A percentile compares a stretch with the other conserved stretches of the same genome.
These are phyloP conservation scores for Coniochaeta sp. DNA, from an alignment of 2,329 filamentous ascomycete genomes.

Conservation along the genomic window DNA sequence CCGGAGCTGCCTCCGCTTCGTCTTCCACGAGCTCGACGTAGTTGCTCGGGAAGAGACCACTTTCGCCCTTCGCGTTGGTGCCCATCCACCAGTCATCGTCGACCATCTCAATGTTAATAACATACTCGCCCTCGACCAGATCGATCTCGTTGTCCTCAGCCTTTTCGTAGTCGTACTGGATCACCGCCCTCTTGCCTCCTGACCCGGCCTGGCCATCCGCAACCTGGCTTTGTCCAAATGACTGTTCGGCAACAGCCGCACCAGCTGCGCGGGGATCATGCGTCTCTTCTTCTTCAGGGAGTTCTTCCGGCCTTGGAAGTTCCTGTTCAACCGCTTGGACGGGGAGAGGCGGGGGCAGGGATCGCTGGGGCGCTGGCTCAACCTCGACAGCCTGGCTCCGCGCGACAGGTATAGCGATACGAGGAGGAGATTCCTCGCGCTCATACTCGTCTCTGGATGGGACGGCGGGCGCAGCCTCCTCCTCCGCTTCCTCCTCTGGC, in stretches of 20 bases:
- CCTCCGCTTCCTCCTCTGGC: slow-evolving; percentile 48
- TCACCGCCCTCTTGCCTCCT: slow-evolving; percentile 60
- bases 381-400: slow-evolving; percentile 49
- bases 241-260: slow-evolving; percentile 42
- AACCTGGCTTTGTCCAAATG: slow-evolving; percentile 30
- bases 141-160: slow-evolving; percentile 96
- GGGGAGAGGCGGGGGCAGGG: slow-evolving; percentile 53
- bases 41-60: slow-evolving; percentile 91
- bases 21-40: slow-evolving; percentile 83
- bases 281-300: slow-evolving; percentile 56
- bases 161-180: slow-evolving; percentile 95
- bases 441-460: slow-evolving; percentile 26
- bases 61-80: slow-evolving; percentile 75
- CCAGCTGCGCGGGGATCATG: slow-evolving; percentile 54
- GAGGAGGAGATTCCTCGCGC: slow-evolving; percentile 67
- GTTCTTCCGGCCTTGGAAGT: slow-evolving; percentile 56
- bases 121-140: slow-evolving; percentile 77
- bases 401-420: slow-evolving; percentile 77
- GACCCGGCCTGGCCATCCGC: slow-evolving; percentile 25
- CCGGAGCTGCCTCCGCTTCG: slow-evolving; percentile 27
- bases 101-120: slow-evolving; percentile 93
- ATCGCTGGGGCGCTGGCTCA: slow-evolving; percentile 41
- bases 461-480: slow-evolving; percentile 24
- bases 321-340: slow-evolving; percentile 45
- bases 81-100: slow-evolving; percentile 99